These are phyloP conservation scores for Bipolaris oryzae DNA, from an alignment of 2,329 filamentous ascomycete species.

Conservation along the genomic window DNA sequence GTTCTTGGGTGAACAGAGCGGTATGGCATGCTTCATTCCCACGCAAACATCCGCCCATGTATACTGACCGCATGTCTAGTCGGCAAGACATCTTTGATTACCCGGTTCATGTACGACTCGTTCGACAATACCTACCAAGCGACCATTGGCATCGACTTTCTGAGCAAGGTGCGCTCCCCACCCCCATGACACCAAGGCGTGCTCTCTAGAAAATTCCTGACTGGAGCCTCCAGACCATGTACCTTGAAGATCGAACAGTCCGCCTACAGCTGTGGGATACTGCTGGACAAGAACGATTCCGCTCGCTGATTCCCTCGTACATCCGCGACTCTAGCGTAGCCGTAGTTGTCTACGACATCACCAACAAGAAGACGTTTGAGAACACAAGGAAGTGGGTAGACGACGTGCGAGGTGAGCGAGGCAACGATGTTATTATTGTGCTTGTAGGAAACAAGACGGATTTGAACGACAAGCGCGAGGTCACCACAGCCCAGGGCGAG, in stretches of 20 bases:
- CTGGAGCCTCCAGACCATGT: conserved; percentile 78
- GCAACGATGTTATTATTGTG: conserved; percentile 98
- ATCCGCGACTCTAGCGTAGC: conserved; percentile 98
- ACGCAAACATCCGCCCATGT: neutral
- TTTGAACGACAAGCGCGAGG: conserved; percentile 96
- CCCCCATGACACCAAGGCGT: neutral
- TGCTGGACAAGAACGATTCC: conserved; percentile 95
- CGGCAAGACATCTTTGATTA: conserved; percentile 98
- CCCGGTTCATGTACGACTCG: conserved; percentile 99
- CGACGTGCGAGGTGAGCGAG: conserved; percentile 93
- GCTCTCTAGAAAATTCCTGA: conserved; percentile 8
- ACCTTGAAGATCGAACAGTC: conserved; percentile 97
- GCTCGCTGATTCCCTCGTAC: conserved; percentile 95
- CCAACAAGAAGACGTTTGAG: conserved; percentile 95
- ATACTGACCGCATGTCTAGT: conserved; percentile 62
- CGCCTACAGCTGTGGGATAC: conserved; percentile 98
- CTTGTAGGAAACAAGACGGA: conserved; percentile 99
- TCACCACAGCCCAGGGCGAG: conserved; percentile 94
- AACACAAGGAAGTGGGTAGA: conserved; percentile 99
- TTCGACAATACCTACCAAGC: conserved; percentile 99
- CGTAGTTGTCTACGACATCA: conserved; percentile 98
- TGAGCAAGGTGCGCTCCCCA: conserved; percentile 76
- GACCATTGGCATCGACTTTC: conserved; percentile 98
- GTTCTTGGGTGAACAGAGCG: conserved; percentile 97
- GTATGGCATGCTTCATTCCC: conserved; percentile 63